These are phyloP conservation scores for Penicillium sp. DNA, from an alignment of 2,329 filamentous ascomycete species.

Conservation along the genomic window DNA sequence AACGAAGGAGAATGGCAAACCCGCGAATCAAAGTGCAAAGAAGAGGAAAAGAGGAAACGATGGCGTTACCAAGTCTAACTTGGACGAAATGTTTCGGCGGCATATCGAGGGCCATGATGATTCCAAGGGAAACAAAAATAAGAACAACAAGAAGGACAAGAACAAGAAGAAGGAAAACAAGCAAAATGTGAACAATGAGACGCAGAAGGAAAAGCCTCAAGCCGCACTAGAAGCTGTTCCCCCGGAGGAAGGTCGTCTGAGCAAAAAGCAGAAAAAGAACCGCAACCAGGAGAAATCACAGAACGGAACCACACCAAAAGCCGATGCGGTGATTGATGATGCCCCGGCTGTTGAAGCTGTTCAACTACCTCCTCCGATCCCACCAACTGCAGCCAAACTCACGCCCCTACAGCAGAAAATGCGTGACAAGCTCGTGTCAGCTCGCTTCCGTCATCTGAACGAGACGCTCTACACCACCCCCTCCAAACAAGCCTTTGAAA, in stretches of 20 bases:
- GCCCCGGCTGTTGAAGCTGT: not conserved
- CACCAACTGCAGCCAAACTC: conserved; percentile 57
- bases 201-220: conserved; percentile 4
- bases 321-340: not conserved
- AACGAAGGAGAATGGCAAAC: conserved; percentile 19
- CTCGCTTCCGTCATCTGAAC: conserved; percentile 95
- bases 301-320: conserved; percentile 10
- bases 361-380: conserved; percentile 33
- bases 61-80: conserved; percentile 63
- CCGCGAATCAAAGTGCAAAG: conserved; percentile 33
- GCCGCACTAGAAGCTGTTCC: conserved; percentile 17
- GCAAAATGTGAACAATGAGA: conserved; percentile 19
- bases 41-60: conserved; percentile 48
- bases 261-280: conserved; percentile 16
- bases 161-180: conserved; percentile 19
- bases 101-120: conserved; percentile 64
- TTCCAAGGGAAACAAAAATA: conserved; percentile 26
- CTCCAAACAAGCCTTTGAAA: conserved; percentile 73
- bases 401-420: conserved; percentile 92
- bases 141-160: conserved; percentile 25
- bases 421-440: conserved; percentile 90
- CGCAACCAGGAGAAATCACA: conserved; percentile 12
- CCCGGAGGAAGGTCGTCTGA: conserved; percentile 19
- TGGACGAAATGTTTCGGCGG: conserved; percentile 73
- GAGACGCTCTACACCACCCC: conserved; percentile 93